phyloP scores from a whole-genome alignment of 129 eudicot species.

The Escallonia herrerae region DNA sequence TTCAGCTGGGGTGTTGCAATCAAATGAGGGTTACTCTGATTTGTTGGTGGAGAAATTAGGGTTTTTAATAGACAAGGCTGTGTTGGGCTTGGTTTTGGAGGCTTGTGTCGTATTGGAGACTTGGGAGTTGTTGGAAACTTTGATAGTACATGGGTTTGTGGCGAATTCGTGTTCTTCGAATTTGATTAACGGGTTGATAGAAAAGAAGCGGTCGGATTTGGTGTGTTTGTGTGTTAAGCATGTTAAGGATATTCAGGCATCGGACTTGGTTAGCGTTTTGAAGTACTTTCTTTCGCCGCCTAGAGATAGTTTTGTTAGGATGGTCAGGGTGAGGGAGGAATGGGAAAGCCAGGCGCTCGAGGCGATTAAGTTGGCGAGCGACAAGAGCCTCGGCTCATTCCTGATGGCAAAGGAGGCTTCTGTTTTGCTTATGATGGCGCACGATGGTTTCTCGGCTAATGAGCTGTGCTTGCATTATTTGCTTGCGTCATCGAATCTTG shows the following conservation, averaged over 20 bases:
- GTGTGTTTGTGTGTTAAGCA: constrained; percentile 58
- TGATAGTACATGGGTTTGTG: constrained; percentile 39
- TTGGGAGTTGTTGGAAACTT: constrained; percentile 52
- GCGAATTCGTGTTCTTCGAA: constrained; percentile 24
- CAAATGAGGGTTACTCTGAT: constrained; percentile 18
- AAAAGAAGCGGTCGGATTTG: constrained; percentile 47
- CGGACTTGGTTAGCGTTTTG: constrained; percentile 48
- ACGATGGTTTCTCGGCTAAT: constrained; percentile 57
- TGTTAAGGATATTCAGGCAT: constrained; percentile 36
- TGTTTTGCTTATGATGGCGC: constrained; percentile 56
- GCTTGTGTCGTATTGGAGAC: constrained; percentile 45
- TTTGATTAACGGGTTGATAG: constrained; percentile 45
- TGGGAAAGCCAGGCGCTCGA: constrained; percentile 59
- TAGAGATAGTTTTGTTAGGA: constrained; percentile 29
- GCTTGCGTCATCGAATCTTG: constrained; percentile 42
- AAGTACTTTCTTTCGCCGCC: constrained; percentile 56
- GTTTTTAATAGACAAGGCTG: constrained; percentile 47
- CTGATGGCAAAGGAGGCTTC: constrained; percentile 57
- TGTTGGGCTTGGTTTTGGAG: constrained; percentile 53
- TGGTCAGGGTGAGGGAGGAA: constrained; percentile 52
- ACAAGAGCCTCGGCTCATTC: constrained; percentile 18
- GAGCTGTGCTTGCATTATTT: constrained; percentile 78
- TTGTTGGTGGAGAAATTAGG: constrained; percentile 34
- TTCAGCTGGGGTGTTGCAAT: not conserved
- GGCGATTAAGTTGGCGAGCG: constrained; percentile 46